Evolutionary conservation across 139 green algal species (phyloP), one percentile per base, ranked within the genome.

Genomic region (Pseudopediastrum boryanum): DNA sequence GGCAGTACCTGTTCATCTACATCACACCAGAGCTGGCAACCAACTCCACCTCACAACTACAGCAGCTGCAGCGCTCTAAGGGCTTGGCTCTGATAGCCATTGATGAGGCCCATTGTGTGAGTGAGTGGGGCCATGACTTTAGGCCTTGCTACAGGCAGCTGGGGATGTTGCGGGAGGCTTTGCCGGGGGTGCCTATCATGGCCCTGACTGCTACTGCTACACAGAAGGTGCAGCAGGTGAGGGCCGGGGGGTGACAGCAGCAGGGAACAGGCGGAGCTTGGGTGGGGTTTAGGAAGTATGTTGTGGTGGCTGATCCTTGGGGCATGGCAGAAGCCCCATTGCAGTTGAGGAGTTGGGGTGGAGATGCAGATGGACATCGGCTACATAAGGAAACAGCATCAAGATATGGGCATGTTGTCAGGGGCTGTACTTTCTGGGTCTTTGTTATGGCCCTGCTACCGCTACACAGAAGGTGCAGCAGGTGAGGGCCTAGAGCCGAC

Each of bases 161-260:
- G 61, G 80, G 79, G 3, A n/a, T 19, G 6, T 52, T 93, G 62
- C 69, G 86, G 0, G 27, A 87, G 23, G 69, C 62, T 13, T 71
- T 94, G 41, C 81, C 85, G 1, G 79, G 68, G 0, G 87, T 93
- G 43, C 94, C 94, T 0, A 42, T 97, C 58, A 83, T 98, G 80
- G 94, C 93, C 10, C 87, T 97, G 29, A 98, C 94, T 4, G 94
- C 94, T 74, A 98, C 94, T 6, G 94, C 94, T 35, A 96, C 91
- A 21, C 80, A 85, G n/a, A 71, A 85, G 2, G 93, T 97, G 41
- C 84, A 91, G 78, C 76, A 94, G 61, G 94, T 95, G 69, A 86
- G 97, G 12, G 66, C n/a, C n/a, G n/a, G n/a, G n/a, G n/a, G n/a
- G n/a, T n/a, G n/a, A n/a, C n/a, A n/a, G n/a, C n/a, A n/a, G n/a